Base-by-base conservation (phyloP, 352 stramenopile genomes). In the Pythium aristosporum region DNA sequence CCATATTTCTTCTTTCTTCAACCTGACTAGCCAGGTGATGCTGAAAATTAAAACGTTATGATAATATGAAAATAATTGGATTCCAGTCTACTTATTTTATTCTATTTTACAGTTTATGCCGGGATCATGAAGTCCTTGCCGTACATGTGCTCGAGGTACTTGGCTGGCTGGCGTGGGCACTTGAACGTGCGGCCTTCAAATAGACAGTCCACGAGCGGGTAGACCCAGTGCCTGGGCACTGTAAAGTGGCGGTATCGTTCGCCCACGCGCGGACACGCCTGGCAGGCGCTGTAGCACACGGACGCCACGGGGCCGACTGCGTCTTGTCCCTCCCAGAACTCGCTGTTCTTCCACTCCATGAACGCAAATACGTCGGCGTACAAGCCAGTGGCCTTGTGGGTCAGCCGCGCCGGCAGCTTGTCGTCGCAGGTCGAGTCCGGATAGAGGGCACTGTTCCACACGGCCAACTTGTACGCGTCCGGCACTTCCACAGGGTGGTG, bases 321-420 rank as follows among this genome's bases (percentile, higher is more conserved):
- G 25, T 69, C 44, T 16, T 57, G 42, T 8, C 34, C 34, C 9
- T 51, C 36, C 39, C 39, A 46, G 13, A 32, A 47, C 30, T 2
- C n/a, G 5, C 48, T 30, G 21, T 73, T 49, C 9, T 54, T 57
- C 42, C 47, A 65, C 41, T 73, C 58, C 34, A 67, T 30, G 43
- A 72, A 79, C 37, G 66, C 69, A 34, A 79, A 76, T 16, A 79
- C 43, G 36, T 79, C 69, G 15, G 67, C 30, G 44, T 75, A 79
- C 20, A 79, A 20, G 15, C 41, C 72, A 4, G 66, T 73, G 20
- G 47, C 51, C 10, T 49, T 65, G 56, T 74, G 63, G 32, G 73
- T 64, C 50, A 75, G 30, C 11, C 65, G 57, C 12, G 39, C 65
- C 1, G 54, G 65, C 18, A 76, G 46, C 51, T 69, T 61, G n/a